phyloP scores from a whole-genome alignment of 345 rosid species.

The Sisymbrium altissimum region DNA sequence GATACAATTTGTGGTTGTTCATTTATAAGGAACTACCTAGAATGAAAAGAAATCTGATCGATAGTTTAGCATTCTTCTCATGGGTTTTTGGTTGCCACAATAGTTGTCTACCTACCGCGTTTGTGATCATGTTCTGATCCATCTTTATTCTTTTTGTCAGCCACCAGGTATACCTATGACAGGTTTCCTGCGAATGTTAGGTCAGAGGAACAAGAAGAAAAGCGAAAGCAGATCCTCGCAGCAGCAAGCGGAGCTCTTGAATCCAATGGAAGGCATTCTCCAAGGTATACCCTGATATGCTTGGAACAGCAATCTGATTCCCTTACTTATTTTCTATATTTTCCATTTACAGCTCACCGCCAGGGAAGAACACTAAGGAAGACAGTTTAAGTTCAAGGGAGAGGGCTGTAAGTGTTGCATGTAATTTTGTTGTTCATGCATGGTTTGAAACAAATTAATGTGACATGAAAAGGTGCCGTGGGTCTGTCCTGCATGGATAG shows the following conservation, averaged over 20 bases:
- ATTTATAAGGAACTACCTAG: neutral
- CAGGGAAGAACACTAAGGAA: constrained; percentile 53
- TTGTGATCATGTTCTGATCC: constrained; percentile 19
- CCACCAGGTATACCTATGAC: constrained; percentile 85
- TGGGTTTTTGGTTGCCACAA: constrained; percentile 14
- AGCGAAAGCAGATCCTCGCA: constrained; percentile 91
- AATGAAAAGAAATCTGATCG: constrained; percentile 1
- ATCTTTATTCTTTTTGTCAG: constrained; percentile 40
- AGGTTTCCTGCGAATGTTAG: constrained; percentile 88
- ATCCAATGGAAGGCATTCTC: constrained; percentile 62
- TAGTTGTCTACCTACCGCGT: too few species aligned
- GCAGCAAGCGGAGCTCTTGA: constrained; percentile 88
- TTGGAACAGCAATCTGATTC: constrained; percentile 13
- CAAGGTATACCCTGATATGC: constrained; percentile 53
- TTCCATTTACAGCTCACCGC: constrained; percentile 62
- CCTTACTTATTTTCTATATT: constrained; percentile 11
- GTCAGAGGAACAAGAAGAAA: constrained; percentile 93
- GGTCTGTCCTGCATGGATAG: constrained; percentile 8
- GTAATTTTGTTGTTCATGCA: constrained; percentile 20
- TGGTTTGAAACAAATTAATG: constrained; percentile 13
- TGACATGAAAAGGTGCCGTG: constrained; percentile 1
- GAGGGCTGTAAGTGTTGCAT: constrained; percentile 82
- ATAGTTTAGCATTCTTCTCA: constrained; percentile 1
- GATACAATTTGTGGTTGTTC: constrained; percentile 4
- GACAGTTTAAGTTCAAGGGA: constrained; percentile 79